A percentile compares a stretch with the other conserved stretches of the same genome.
These are phyloP conservation scores for Umbelopsis sp. DNA, from an alignment of 192 early-diverging fungal species.

Conservation along the genomic window DNA sequence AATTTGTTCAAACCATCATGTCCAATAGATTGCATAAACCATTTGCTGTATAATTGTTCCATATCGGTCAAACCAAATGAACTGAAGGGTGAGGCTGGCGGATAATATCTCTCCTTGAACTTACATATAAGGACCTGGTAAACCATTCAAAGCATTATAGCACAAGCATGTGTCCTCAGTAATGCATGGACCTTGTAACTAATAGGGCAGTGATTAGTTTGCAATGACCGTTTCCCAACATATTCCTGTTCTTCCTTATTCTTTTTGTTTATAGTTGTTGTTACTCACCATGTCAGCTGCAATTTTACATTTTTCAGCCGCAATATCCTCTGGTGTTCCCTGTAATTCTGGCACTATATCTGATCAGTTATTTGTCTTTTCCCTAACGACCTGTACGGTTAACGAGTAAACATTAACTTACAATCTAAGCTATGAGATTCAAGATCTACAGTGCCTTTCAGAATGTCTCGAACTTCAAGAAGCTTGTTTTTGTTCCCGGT, in stretches of 20 bases:
- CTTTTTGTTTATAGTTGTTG: too few relatives aligned
- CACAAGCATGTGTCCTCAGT: constrained; percentile 95
- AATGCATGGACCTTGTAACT: constrained; percentile 74
- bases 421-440: constrained; percentile 71
- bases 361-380: not conserved
- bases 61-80: not conserved
- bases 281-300: constrained; percentile 63
- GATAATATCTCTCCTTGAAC: not conserved
- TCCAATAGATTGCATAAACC: constrained; percentile 86
- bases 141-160: constrained; percentile 91
- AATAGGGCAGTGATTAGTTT: not conserved
- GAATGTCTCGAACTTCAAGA: constrained; percentile 83
- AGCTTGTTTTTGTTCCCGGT: constrained; percentile 98
- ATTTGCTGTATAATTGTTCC: constrained; percentile 68
- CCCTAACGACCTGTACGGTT: too few relatives aligned
- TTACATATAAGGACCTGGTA: constrained; percentile 90
- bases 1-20: constrained; percentile 82
- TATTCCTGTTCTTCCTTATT: too few relatives aligned
- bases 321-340: constrained; percentile 78
- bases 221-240: too few relatives aligned
- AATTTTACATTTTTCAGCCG: constrained; percentile 74
- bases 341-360: constrained; percentile 86
- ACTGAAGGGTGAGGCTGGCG: not conserved
- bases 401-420: constrained; percentile 36
- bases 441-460: constrained; percentile 66